A percentile compares a stretch with the other conserved stretches of the same genome.
Evolutionary conservation across 352 stramenopile genomes (phyloP).

Genomic region (Globisporangium irregulare): DNA sequence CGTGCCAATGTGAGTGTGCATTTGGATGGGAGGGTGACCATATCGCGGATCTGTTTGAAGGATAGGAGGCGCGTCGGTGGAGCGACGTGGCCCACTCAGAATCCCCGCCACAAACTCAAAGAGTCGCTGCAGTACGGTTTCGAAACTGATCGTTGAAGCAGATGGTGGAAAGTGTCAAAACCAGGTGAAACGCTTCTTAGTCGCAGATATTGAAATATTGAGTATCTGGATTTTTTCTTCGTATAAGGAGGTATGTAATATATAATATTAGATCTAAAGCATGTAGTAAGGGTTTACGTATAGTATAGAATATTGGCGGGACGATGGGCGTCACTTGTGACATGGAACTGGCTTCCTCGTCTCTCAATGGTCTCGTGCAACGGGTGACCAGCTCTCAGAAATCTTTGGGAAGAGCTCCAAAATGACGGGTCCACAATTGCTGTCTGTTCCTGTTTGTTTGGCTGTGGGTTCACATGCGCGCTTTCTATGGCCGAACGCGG

Average conservation of each 20-base stretch:
- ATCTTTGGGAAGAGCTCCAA: background rate
- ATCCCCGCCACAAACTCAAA: background rate
- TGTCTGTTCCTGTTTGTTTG: background rate
- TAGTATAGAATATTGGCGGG: background rate
- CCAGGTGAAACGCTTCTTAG: background rate
- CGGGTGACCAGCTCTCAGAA: background rate
- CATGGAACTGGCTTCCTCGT: conserved; percentile 2
- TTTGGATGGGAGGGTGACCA: no score
- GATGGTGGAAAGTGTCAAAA: background rate
- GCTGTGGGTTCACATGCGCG: background rate
- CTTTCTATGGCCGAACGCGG: conserved; percentile 2
- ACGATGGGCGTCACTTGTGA: background rate
- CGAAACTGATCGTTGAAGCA: background rate
- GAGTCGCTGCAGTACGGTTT: background rate
- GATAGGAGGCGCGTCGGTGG: background rate
- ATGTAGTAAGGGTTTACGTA: background rate
- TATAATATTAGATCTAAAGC: background rate
- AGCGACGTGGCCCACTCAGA: conserved; percentile 8
- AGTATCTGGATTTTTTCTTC: background rate
- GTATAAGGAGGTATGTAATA: background rate
- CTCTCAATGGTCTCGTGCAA: background rate
- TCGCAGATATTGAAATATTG: background rate
- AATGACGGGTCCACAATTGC: background rate
- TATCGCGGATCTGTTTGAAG: background rate
- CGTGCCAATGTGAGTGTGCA: no score